Conservation (phyloP, 2,329 filamentous ascomycete genomes). For the Aspergillus ochraceus region DNA sequence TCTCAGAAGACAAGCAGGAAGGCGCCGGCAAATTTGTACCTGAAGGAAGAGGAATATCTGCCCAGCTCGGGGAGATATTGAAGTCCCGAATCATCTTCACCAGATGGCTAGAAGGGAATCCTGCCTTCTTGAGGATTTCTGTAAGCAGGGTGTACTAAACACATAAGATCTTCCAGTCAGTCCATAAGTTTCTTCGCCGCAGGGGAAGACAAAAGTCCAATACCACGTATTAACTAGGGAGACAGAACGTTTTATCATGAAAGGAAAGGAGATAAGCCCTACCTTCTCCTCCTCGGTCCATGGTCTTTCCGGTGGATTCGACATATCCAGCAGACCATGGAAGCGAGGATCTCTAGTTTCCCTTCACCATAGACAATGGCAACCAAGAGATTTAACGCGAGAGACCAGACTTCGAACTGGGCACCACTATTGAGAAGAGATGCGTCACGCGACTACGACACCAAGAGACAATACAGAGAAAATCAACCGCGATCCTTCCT, state of each 20-base stretch:
- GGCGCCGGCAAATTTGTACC: constrained; percentile 31
- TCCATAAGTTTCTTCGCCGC: not conserved
- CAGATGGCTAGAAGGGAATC: constrained; percentile 37
- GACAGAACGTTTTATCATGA: not conserved
- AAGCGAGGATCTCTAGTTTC: constrained; percentile 21
- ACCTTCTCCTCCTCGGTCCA: constrained; percentile 50
- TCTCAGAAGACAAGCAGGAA: constrained; percentile 7
- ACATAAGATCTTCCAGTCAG: constrained; percentile 4
- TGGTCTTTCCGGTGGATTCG: constrained; percentile 42
- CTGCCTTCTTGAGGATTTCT: constrained; percentile 43
- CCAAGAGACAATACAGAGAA: constrained; percentile 8
- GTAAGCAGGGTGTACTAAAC: constrained; percentile 43
- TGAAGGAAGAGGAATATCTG: constrained; percentile 44
- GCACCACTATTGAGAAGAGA: constrained; percentile 14
- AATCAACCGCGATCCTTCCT: constrained; percentile 7
- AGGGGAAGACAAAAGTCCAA: not conserved
- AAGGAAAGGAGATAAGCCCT: constrained; percentile 14
- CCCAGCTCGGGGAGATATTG: constrained; percentile 38
- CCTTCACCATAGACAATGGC: constrained; percentile 8
- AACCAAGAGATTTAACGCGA: constrained; percentile 5
- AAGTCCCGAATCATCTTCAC: constrained; percentile 40
- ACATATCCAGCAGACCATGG: constrained; percentile 45
- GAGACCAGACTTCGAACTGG: constrained; percentile 8
- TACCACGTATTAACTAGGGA: not conserved
- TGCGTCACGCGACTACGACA: constrained; percentile 18